Evolutionary conservation across 2,329 filamentous ascomycete species (phyloP).

Genomic region (Diaporthe sp.): DNA sequence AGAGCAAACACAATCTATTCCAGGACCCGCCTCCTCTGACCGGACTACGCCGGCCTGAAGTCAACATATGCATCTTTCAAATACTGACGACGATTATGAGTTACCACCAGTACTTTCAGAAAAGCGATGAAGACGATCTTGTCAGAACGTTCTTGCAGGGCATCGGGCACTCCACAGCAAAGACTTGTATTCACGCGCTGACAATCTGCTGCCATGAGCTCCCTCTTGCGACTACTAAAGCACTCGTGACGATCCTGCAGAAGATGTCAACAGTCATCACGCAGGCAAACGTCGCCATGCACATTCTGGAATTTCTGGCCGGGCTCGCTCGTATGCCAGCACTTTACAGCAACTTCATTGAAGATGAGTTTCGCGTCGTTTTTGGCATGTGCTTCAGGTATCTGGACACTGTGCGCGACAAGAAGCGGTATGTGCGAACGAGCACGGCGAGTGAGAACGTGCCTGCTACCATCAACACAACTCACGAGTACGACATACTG

Average conservation of each 20-base stretch:
- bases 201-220: constrained; percentile 97
- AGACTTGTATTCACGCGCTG: constrained; percentile 93
- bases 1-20: constrained; percentile 82
- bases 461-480: constrained; percentile 46
- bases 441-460: constrained; percentile 61
- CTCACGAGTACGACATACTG: constrained; percentile 47
- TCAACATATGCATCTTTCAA: constrained; percentile 90
- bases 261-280: constrained; percentile 98
- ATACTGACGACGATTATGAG: constrained; percentile 89
- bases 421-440: constrained; percentile 63
- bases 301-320: constrained; percentile 96
- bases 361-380: constrained; percentile 93
- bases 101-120: constrained; percentile 88
- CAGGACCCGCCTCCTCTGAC: constrained; percentile 85
- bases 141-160: constrained; percentile 89
- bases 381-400: constrained; percentile 97
- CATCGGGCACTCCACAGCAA: constrained; percentile 89
- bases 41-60: constrained; percentile 87
- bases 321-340: constrained; percentile 87
- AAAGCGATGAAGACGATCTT: constrained; percentile 89
- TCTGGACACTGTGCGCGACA: constrained; percentile 87
- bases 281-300: constrained; percentile 89
- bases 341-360: constrained; percentile 88
- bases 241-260: constrained; percentile 86
- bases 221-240: constrained; percentile 87